A percentile compares a stretch with the other conserved stretches of the same genome.
These are phyloP conservation scores for Leccinum rimulosum DNA, from an alignment of 768 basidiomycete genomes.

Conservation along the genomic window DNA sequence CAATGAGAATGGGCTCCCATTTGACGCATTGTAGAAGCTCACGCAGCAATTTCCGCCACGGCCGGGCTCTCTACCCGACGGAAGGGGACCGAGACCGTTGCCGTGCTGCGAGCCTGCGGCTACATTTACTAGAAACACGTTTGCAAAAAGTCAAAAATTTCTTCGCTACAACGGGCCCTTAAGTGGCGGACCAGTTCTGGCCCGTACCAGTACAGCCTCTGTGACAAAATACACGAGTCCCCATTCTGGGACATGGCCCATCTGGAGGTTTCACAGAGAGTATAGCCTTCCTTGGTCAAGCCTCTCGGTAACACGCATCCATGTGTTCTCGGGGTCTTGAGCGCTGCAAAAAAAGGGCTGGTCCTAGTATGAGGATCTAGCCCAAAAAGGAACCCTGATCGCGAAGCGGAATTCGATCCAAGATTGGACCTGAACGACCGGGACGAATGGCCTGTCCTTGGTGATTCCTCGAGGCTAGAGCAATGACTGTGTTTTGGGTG, in stretches of 20 bases:
- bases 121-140: constrained; percentile 6
- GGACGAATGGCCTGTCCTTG: constrained; percentile 33
- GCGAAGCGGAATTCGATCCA: constrained; percentile 34
- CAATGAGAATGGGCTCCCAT: too few species aligned
- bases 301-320: constrained; percentile 25
- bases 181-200: constrained; percentile 12
- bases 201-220: constrained; percentile 16
- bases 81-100: constrained; percentile 11
- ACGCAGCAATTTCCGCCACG: constrained; percentile 31
- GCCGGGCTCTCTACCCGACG: constrained; percentile 3
- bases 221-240: constrained; percentile 19
- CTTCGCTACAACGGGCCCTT: constrained; percentile 4
- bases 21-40: not conserved
- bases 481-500: constrained; percentile 12
- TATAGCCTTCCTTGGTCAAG: constrained; percentile 31
- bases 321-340: constrained; percentile 27
- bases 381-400: constrained; percentile 51
- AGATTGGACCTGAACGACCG: constrained; percentile 31
- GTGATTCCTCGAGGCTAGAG: constrained; percentile 35
- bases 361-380: constrained; percentile 32
- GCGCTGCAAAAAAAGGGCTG: constrained; percentile 26
- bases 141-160: constrained; percentile 16
- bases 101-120: not conserved
- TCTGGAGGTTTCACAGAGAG: constrained; percentile 21
- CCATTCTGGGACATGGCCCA: constrained; percentile 12